These are phyloP conservation scores for Colletotrichum salicis DNA, from an alignment of 2,329 filamentous ascomycete species.

Conservation along the genomic window DNA sequence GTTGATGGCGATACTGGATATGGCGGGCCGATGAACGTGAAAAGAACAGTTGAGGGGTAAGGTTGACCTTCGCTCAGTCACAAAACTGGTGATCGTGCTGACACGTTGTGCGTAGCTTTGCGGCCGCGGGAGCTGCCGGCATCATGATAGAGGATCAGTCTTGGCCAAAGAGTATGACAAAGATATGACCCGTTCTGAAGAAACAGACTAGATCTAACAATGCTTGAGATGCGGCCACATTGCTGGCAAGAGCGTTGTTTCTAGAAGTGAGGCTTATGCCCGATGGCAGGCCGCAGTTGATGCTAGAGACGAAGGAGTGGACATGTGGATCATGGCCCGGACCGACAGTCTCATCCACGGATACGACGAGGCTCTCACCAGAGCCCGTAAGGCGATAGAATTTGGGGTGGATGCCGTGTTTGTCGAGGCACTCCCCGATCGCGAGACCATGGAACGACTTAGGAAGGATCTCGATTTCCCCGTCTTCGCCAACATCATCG, in stretches of 20 bases:
- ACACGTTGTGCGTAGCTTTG: constrained; percentile 32
- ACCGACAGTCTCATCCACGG: constrained; percentile 55
- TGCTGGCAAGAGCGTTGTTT: constrained; percentile 57
- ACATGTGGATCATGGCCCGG: constrained; percentile 58
- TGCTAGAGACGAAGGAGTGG: constrained; percentile 54
- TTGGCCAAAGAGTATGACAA: constrained; percentile 56
- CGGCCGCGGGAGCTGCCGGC: constrained; percentile 51
- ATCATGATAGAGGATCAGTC: constrained; percentile 59
- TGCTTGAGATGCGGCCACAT: constrained; percentile 49
- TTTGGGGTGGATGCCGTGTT: constrained; percentile 59
- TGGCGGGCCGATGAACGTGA: constrained; percentile 58
- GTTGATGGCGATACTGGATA: constrained; percentile 61
- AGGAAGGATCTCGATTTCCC: constrained; percentile 51
- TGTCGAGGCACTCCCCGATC: constrained; percentile 54
- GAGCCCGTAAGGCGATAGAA: constrained; percentile 52
- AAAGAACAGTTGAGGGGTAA: constrained; percentile 55
- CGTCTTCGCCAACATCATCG: constrained; percentile 51
- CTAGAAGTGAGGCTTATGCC: constrained; percentile 56
- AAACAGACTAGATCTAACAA: neutral
- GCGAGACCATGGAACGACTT: constrained; percentile 52
- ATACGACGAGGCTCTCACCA: constrained; percentile 56
- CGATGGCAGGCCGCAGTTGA: constrained; percentile 58
- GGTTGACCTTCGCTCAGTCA: neutral
- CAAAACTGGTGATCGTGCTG: neutral
- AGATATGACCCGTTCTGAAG: neutral